These are phyloP conservation scores for Polyrhizophydium stewartii DNA, from an alignment of 371 early-diverging fungal species.

Conservation along the genomic window DNA sequence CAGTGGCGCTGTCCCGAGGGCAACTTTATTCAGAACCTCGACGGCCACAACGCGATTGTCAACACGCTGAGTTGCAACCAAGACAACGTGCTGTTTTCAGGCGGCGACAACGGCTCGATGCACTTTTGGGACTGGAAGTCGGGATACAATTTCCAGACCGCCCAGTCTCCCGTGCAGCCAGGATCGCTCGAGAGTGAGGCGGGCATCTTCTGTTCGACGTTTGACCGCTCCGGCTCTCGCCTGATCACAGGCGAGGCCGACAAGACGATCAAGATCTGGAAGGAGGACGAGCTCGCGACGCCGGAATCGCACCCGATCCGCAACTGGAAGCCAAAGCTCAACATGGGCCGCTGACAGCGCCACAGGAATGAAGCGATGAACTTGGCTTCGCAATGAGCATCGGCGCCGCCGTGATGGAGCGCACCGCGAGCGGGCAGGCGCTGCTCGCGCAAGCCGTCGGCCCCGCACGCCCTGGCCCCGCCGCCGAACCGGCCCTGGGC, in stretches of 20 bases:
- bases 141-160: constrained; percentile 88
- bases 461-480: no score
- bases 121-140: constrained; percentile 96
- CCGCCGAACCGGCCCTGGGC: no score
- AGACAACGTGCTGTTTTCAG: constrained; percentile 90
- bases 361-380: no score
- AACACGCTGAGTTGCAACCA: constrained; percentile 85
- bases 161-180: constrained; percentile 83
- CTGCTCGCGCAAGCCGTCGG: no score
- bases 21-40: constrained; percentile 89
- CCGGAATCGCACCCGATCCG: constrained; percentile 2
- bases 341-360: no score
- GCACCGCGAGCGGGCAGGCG: no score
- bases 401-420: no score
- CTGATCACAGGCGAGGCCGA: constrained; percentile 97
- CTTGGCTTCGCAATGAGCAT: no score
- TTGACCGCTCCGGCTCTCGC: constrained; percentile 90
- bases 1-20: constrained; percentile 95
- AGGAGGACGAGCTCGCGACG: constrained; percentile 58
- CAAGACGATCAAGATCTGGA: constrained; percentile 97
- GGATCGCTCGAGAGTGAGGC: constrained; percentile 96
- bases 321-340: not conserved
- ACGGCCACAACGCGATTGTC: constrained; percentile 84
- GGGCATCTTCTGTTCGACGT: constrained; percentile 90
- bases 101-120: constrained; percentile 93